These are phyloP conservation scores for Fusarium globosum DNA, from an alignment of 2,329 filamentous ascomycete genomes.

Conservation along the genomic window DNA sequence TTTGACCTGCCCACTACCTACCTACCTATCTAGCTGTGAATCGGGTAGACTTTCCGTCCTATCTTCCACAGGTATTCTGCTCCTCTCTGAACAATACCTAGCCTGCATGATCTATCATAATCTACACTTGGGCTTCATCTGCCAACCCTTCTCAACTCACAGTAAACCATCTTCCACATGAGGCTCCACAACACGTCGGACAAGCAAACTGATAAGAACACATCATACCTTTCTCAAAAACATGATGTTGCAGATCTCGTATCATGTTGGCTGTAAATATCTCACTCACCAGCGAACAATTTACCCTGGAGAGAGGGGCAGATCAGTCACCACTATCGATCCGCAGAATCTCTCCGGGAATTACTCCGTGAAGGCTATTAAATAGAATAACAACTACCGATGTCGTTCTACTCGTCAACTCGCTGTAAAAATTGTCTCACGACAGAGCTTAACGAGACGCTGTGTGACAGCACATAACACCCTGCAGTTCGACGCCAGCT, in stretches of 20 bases:
- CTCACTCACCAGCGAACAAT: constrained; percentile 19
- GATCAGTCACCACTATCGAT: constrained; percentile 19
- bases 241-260: constrained; percentile 4
- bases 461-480: background rate
- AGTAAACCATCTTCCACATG: background rate
- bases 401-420: constrained; percentile 1
- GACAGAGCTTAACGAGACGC: constrained; percentile 1
- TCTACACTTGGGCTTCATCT: background rate
- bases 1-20: background rate
- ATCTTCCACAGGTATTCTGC: background rate
- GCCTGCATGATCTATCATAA: background rate
- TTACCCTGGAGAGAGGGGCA: constrained; percentile 35
- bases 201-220: background rate
- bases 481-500: constrained; percentile 12
- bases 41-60: background rate
- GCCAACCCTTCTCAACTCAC: background rate
- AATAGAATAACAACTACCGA: constrained; percentile 21
- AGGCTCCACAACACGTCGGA: background rate
- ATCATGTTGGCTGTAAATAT: constrained; percentile 2
- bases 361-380: constrained; percentile 44
- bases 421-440: background rate
- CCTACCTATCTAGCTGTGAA: background rate
- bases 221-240: background rate
- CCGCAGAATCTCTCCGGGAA: constrained; percentile 43
- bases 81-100: background rate